phyloP scores from a whole-genome alignment of 2,329 filamentous ascomycete species.

The Alternaria consortialis region DNA sequence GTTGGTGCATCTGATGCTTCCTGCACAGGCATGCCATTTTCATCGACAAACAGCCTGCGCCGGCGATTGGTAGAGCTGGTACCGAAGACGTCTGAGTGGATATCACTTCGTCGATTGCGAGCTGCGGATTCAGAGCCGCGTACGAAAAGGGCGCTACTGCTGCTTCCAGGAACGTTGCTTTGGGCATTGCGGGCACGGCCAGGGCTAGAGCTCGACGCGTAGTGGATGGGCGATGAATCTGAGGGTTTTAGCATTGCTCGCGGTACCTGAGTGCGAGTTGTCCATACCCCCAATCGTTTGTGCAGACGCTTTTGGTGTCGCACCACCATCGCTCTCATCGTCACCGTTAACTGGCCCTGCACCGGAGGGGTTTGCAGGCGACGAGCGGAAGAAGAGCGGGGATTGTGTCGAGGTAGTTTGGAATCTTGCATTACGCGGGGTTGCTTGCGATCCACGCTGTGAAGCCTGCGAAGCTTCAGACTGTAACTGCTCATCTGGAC shows the following conservation, averaged over 20 bases:
- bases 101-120: constrained; percentile 79
- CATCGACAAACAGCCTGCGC: constrained; percentile 70
- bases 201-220: constrained; percentile 89
- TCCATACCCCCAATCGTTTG: constrained; percentile 69
- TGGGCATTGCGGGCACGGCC: constrained; percentile 67
- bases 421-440: constrained; percentile 57
- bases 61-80: constrained; percentile 58
- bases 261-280: not conserved
- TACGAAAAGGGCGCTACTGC: constrained; percentile 88
- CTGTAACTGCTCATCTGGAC: constrained; percentile 55
- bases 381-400: constrained; percentile 79
- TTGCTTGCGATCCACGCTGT: constrained; percentile 52
- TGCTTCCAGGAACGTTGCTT: constrained; percentile 78
- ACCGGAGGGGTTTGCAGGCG: constrained; percentile 59
- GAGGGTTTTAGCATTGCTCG: constrained; percentile 23
- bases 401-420: constrained; percentile 65
- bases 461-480: constrained; percentile 54
- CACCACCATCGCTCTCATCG: constrained; percentile 66
- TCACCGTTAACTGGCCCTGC: constrained; percentile 53
- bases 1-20: constrained; percentile 67
- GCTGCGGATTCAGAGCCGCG: constrained; percentile 65
- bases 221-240: constrained; percentile 94
- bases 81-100: constrained; percentile 75
- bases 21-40: constrained; percentile 67
- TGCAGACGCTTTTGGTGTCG: constrained; percentile 74